These are phyloP conservation scores for Microthyrium microscopicum DNA, from an alignment of 2,329 filamentous ascomycete species.

Conservation along the genomic window DNA sequence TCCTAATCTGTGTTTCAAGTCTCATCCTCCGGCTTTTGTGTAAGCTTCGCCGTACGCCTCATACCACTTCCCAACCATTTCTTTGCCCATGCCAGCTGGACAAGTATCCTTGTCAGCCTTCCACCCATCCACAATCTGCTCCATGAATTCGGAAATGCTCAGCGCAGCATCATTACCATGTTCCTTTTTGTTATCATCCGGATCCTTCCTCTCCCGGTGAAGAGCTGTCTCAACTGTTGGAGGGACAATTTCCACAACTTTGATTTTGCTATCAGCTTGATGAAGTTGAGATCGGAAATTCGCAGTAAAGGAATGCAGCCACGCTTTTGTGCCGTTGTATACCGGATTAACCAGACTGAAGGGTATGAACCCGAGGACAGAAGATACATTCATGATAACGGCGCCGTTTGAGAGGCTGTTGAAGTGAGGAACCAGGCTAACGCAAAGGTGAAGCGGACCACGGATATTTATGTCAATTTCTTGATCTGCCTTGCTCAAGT, in stretches of 20 bases:
- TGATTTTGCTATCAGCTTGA: conserved; percentile 20
- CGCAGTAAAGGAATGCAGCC: conserved; percentile 40
- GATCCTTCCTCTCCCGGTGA: conserved; percentile 37
- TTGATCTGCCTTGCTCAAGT: conserved; percentile 33
- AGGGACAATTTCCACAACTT: conserved; percentile 39
- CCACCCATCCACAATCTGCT: conserved; percentile 27
- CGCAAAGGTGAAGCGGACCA: conserved; percentile 38
- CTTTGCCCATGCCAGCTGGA: conserved; percentile 26
- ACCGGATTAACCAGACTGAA: conserved; percentile 38
- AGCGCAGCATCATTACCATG: conserved; percentile 29
- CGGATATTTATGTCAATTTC: conserved; percentile 43
- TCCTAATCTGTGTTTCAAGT: no score
- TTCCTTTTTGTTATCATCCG: conserved; percentile 42
- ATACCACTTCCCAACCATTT: conserved; percentile 30
- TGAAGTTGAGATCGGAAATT: conserved; percentile 35
- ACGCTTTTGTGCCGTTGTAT: conserved; percentile 44
- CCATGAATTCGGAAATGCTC: conserved; percentile 37
- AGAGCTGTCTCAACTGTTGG: conserved; percentile 38
- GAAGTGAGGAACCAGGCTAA: conserved; percentile 34
- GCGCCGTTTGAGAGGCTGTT: conserved; percentile 23
- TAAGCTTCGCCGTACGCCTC: conserved; percentile 21
- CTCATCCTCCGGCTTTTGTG: conserved; percentile 10
- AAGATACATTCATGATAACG: conserved; percentile 38
- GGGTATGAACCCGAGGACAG: conserved; percentile 36
- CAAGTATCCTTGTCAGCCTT: conserved; percentile 33